phyloP scores from a whole-genome alignment of 768 basidiomycete genomes.

The Mycena venus region DNA sequence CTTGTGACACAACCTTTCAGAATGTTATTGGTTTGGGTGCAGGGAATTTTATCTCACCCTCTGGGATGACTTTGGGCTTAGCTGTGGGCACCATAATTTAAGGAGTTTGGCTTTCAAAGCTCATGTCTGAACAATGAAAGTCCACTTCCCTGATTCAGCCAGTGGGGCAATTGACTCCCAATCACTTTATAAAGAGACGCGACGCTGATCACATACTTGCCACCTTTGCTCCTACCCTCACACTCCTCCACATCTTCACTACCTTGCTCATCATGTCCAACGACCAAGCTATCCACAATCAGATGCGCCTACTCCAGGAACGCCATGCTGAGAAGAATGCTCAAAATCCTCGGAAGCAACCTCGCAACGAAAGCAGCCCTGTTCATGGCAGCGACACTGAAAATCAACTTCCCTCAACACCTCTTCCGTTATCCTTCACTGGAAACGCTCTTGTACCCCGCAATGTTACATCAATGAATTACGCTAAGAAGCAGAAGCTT shows the following conservation, averaged over 20 bases:
- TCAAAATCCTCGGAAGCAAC: not conserved
- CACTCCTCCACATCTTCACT: not conserved
- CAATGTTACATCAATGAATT: not conserved
- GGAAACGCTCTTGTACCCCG: not conserved
- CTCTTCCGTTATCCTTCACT: not conserved
- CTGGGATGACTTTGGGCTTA: not conserved
- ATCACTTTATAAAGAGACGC: not conserved
- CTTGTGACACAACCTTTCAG: not conserved
- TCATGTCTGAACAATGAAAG: not conserved
- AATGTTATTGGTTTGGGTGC: not conserved
- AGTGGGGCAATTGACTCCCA: not conserved
- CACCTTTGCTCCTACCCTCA: not conserved
- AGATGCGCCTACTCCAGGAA: not conserved
- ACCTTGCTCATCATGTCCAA: not conserved
- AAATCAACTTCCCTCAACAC: not conserved
- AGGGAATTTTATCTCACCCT: not conserved
- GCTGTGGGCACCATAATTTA: not conserved
- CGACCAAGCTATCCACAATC: not conserved
- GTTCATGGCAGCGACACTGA: too few species aligned
- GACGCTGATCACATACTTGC: not conserved
- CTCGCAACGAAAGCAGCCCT: too few species aligned
- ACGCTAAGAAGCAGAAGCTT: slow-evolving; percentile 4
- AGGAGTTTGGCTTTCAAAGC: not conserved
- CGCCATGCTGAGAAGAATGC: not conserved
- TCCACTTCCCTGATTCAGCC: not conserved